A percentile compares a stretch with the other conserved stretches of the same genome.
Evolutionary conservation across 106 monocot genomes (phyloP).

Genomic region (Dendrobium nobile): DNA sequence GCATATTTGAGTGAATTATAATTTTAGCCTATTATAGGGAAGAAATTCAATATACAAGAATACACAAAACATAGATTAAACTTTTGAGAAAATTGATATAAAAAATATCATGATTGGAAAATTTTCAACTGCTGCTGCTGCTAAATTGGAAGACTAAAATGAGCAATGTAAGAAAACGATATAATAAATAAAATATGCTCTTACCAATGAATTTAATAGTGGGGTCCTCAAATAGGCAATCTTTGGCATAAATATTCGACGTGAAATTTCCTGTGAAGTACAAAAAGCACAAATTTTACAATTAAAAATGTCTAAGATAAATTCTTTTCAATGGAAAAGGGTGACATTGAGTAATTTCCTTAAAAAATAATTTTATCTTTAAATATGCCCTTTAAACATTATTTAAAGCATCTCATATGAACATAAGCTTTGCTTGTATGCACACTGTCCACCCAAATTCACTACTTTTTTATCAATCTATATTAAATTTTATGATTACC

Average conservation of each 20-base stretch:
- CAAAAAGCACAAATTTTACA: background rate
- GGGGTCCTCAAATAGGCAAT: constrained; percentile 90
- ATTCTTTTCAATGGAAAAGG: background rate
- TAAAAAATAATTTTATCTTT: background rate
- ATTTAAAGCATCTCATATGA: background rate
- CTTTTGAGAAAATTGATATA: no score
- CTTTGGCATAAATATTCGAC: constrained; percentile 48
- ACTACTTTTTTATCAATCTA: background rate
- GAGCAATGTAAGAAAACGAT: no score
- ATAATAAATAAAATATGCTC: background rate
- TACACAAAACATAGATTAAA: no score
- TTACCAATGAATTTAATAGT: constrained; percentile 73
- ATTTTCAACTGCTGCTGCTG: no score
- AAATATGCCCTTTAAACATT: background rate
- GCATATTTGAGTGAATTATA: no score
- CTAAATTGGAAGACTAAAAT: no score
- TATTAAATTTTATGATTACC: background rate
- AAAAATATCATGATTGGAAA: no score
- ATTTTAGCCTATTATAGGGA: no score
- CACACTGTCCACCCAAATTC: background rate
- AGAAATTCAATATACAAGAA: no score
- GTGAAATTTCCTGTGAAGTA: constrained; percentile 56
- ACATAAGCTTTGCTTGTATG: background rate
- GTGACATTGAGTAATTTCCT: background rate
- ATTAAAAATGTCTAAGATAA: background rate